Conservation (phyloP, 352 stramenopile species). For the Pythium volutum region DNA sequence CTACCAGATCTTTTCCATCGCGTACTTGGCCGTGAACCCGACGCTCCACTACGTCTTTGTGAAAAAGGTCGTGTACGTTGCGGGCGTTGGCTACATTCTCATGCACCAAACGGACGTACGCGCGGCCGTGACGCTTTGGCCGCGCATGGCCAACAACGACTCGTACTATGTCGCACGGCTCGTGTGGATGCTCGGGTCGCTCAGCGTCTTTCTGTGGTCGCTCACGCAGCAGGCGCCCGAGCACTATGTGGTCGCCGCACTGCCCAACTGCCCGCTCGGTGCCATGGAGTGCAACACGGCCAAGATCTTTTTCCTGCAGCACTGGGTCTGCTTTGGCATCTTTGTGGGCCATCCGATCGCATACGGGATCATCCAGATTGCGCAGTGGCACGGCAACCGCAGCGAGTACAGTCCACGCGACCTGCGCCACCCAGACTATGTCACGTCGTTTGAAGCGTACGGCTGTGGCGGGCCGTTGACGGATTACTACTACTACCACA, state of each 20-base stretch:
- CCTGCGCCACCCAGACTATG: constrained; percentile 20
- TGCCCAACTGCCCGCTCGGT: constrained; percentile 19
- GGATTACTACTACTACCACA: constrained; percentile 44
- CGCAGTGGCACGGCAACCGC: constrained; percentile 30
- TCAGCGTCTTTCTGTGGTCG: constrained; percentile 30
- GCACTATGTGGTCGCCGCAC: constrained; percentile 29
- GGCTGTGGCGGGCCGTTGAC: constrained; percentile 29
- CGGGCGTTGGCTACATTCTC: constrained; percentile 33
- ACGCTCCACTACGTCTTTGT: constrained; percentile 21
- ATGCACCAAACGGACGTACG: constrained; percentile 38
- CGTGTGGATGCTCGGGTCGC: constrained; percentile 33
- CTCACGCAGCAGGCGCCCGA: constrained; percentile 15
- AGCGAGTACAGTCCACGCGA: constrained; percentile 32
- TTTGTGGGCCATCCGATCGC: constrained; percentile 29
- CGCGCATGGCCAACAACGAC: constrained; percentile 44
- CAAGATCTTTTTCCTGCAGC: constrained; percentile 25
- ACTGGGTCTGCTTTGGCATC: constrained; percentile 28
- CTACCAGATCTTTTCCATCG: constrained; percentile 41
- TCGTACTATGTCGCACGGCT: constrained; percentile 33
- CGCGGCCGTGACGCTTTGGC: constrained; percentile 33
- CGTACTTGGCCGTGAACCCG: constrained; percentile 26
- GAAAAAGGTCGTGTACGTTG: constrained; percentile 37
- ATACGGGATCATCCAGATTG: constrained; percentile 35
- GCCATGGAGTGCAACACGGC: constrained; percentile 31
- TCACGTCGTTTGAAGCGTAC: constrained; percentile 37